Evolutionary conservation across 2,329 filamentous ascomycete species (phyloP).

Genomic region (Fusarium dimerum): DNA sequence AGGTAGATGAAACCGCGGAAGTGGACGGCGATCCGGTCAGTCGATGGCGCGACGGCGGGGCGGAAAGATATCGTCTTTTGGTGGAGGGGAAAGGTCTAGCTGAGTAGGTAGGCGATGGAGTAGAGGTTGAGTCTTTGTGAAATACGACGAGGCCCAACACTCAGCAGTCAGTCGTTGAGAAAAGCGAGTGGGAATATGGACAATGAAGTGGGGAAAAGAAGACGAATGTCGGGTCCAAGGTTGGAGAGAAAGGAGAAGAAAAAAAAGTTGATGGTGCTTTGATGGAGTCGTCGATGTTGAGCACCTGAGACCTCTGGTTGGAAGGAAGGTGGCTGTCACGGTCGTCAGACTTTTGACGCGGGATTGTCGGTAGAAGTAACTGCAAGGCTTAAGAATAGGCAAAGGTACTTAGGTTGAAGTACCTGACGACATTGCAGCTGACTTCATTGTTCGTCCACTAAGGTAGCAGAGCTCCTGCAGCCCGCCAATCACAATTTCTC

Average conservation of each 20-base stretch:
- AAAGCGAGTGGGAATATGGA: neutral
- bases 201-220: neutral
- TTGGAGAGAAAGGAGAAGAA: neutral
- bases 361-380: slow-evolving; percentile 19
- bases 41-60: slow-evolving; percentile 23
- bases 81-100: slow-evolving; percentile 14
- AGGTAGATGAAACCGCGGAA: slow-evolving; percentile 19
- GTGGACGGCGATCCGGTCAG: slow-evolving; percentile 19
- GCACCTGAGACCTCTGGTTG: slow-evolving; percentile 5
- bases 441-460: slow-evolving; percentile 4
- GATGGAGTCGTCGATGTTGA: neutral
- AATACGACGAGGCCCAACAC: neutral
- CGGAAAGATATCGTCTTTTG: slow-evolving; percentile 10
- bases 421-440: neutral
- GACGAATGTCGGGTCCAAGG: neutral
- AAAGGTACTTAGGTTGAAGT: slow-evolving; percentile 16
- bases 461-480: slow-evolving; percentile 2
- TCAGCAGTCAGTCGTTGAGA: neutral
- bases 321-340: slow-evolving; percentile 4
- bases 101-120: slow-evolving; percentile 5
- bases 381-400: slow-evolving; percentile 29
- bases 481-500: slow-evolving; percentile 13
- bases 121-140: neutral
- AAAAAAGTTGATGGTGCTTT: slow-evolving; percentile 7
- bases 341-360: slow-evolving; percentile 22